Base-by-base conservation (phyloP, 768 basidiomycete genomes). In the Mycena chlorophos region DNA sequence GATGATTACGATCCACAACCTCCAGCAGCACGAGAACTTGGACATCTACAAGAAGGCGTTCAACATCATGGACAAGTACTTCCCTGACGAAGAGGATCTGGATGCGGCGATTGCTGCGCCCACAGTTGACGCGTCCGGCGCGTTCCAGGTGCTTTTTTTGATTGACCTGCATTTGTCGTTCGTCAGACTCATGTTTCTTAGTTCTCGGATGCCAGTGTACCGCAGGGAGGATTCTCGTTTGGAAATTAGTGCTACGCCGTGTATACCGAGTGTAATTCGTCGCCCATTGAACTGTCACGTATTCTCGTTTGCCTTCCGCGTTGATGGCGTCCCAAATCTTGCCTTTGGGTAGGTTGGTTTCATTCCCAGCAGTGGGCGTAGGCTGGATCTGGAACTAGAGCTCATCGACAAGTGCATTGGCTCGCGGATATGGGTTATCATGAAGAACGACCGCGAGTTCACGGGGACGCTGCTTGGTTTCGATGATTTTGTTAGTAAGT, bases 11-110 rank as follows among this genome's bases (percentile, higher is more conserved):
- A 98, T 99, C 71, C 96, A 99, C 80, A 95, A 98, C 73, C 85
- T 98, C 52, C 97, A 99, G 75, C 94, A 96, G 73, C 97, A 98
- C 73, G 96, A 99, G 77, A 99, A 99, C 75, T 74, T 98, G 74
- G 96, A 98, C 65, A 98, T 99, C 66, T 99, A 99, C 78, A 98
- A 98, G 84, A 98, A 99, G 78, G 96, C 95, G 38, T 99, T 94
- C 81, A 93, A 93, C 73, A 97, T 93, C 67, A 92, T 92, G 89
- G 89, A 93, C 77, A 95, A 95, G 69, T 97, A 96, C 78, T 97
- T 96, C 89, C 93, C 94, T 29, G 94, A 95, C 60, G 96, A 98
- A 67, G 96, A 98, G 69, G 96, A 95, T 46, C 81, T 91, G 49
- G 93, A 93, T 67, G 85, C 91, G 50, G 88, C 83, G 20, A 87